phyloP scores from a whole-genome alignment of 768 basidiomycete species.

The Hortiboletus flavorubellus region DNA sequence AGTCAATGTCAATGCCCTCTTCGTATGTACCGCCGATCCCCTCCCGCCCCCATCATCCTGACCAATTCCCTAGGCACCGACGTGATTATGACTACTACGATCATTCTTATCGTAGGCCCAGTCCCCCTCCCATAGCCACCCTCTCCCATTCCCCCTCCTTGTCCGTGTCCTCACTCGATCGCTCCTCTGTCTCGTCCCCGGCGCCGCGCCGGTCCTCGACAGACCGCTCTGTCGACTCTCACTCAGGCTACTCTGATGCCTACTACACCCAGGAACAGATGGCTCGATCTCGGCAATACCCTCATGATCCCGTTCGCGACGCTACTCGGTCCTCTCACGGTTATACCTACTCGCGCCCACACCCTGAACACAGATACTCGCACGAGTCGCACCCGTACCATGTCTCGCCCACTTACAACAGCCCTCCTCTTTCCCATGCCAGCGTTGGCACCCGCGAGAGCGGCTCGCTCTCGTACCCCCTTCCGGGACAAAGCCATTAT shows the following conservation, averaged over 20 bases:
- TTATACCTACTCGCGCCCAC: slow-evolving; percentile 29
- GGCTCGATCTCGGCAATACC: slow-evolving; percentile 31
- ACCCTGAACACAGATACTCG: slow-evolving; percentile 31
- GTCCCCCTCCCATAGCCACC: slow-evolving; percentile 48
- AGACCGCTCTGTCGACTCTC: slow-evolving; percentile 30
- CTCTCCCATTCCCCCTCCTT: slow-evolving; percentile 59
- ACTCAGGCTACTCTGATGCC: slow-evolving; percentile 34
- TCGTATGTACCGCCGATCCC: slow-evolving; percentile 30
- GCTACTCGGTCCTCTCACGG: slow-evolving; percentile 35
- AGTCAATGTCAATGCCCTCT: slow-evolving; percentile 33
- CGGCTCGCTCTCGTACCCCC: slow-evolving; percentile 33
- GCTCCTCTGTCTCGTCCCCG: slow-evolving; percentile 58
- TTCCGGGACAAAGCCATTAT: slow-evolving; percentile 38
- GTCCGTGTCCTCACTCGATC: slow-evolving; percentile 57
- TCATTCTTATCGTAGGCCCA: slow-evolving; percentile 38
- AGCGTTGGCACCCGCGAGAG: slow-evolving; percentile 21
- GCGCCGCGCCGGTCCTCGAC: slow-evolving; percentile 44
- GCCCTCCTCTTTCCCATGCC: slow-evolving; percentile 27
- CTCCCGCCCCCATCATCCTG: slow-evolving; percentile 29
- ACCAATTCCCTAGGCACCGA: slow-evolving; percentile 30
- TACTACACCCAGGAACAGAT: slow-evolving; percentile 39
- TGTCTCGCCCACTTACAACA: slow-evolving; percentile 23
- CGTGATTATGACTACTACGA: slow-evolving; percentile 44
- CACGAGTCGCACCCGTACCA: slow-evolving; percentile 35
- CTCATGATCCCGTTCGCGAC: slow-evolving; percentile 33